Conservation (phyloP, 768 basidiomycete species). For the Dioszegia aurantiaca region DNA sequence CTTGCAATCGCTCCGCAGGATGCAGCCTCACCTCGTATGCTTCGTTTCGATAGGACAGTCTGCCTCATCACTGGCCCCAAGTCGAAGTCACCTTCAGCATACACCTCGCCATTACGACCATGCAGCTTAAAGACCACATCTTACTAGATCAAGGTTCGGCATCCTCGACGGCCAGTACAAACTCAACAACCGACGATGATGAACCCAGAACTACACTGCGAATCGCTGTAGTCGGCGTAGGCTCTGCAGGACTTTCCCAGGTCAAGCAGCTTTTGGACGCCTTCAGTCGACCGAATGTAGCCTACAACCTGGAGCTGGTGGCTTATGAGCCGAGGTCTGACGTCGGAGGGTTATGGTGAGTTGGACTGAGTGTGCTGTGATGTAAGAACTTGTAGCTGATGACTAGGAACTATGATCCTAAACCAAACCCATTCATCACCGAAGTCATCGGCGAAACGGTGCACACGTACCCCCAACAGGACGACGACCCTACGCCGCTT, state of each 20-base stretch:
- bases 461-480: conserved; percentile 26
- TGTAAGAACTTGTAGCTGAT: too few relatives aligned
- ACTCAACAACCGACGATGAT: background rate
- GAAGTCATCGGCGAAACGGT: conserved; percentile 9
- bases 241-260: conserved; percentile 42
- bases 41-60: too few relatives aligned
- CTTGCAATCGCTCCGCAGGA: too few relatives aligned
- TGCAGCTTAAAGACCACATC: too few relatives aligned
- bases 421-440: background rate
- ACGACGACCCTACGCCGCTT: conserved; percentile 41
- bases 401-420: conserved; percentile 3
- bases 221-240: conserved; percentile 48
- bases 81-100: too few relatives aligned
- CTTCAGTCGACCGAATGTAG: conserved; percentile 21
- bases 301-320: conserved; percentile 28
- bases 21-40: too few relatives aligned
- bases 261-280: conserved; percentile 39
- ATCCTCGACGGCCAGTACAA: too few relatives aligned
- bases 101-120: too few relatives aligned
- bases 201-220: conserved; percentile 1
- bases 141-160: too few relatives aligned
- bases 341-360: conserved; percentile 48
- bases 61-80: too few relatives aligned
- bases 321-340: conserved; percentile 36
- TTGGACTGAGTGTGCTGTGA: background rate